These are phyloP conservation scores for Penicillium brasilianum DNA, from an alignment of 2,329 filamentous ascomycete genomes.

Conservation along the genomic window DNA sequence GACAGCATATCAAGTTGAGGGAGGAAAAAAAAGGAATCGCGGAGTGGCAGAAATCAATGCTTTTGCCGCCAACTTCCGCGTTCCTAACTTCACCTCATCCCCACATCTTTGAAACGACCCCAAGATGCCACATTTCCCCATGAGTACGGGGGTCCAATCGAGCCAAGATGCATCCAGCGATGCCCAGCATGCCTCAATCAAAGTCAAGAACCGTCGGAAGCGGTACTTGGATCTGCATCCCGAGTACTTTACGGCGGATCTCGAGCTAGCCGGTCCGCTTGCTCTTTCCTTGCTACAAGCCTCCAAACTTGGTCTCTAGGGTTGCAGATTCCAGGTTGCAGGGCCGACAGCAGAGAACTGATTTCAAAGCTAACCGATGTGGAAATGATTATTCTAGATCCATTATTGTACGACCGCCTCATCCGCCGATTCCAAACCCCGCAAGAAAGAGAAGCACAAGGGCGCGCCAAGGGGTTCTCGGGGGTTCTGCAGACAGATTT, in stretches of 20 bases:
- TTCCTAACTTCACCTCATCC: slow-evolving; percentile 27
- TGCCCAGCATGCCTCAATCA: slow-evolving; percentile 49
- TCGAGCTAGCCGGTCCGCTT: slow-evolving; percentile 65
- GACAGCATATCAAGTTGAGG: slow-evolving; percentile 20
- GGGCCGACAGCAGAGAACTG: slow-evolving; percentile 17
- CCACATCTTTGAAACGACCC: slow-evolving; percentile 17
- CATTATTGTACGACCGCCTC: slow-evolving; percentile 79
- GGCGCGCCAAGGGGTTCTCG: slow-evolving; percentile 75
- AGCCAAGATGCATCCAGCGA: slow-evolving; percentile 20
- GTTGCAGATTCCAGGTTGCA: slow-evolving; percentile 13
- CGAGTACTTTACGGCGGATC: slow-evolving; percentile 69
- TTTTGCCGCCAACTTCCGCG: slow-evolving; percentile 39
- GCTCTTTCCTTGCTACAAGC: slow-evolving; percentile 35
- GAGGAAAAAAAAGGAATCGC: slow-evolving; percentile 19
- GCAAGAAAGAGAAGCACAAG: slow-evolving; percentile 74
- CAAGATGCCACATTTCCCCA: slow-evolving; percentile 46
- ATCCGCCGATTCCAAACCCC: slow-evolving; percentile 77
- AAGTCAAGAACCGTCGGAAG: slow-evolving; percentile 75
- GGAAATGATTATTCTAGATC: slow-evolving; percentile 58
- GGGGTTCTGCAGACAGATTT: slow-evolving; percentile 79
- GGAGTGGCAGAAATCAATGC: slow-evolving; percentile 25
- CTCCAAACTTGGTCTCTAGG: slow-evolving; percentile 10
- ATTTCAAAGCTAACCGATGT: slow-evolving; percentile 34
- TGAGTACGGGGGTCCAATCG: slow-evolving; percentile 35
- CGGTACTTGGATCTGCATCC: slow-evolving; percentile 75